Evolutionary conservation across 352 stramenopile genomes (phyloP).

Genomic region (Globisporangium spinosum): DNA sequence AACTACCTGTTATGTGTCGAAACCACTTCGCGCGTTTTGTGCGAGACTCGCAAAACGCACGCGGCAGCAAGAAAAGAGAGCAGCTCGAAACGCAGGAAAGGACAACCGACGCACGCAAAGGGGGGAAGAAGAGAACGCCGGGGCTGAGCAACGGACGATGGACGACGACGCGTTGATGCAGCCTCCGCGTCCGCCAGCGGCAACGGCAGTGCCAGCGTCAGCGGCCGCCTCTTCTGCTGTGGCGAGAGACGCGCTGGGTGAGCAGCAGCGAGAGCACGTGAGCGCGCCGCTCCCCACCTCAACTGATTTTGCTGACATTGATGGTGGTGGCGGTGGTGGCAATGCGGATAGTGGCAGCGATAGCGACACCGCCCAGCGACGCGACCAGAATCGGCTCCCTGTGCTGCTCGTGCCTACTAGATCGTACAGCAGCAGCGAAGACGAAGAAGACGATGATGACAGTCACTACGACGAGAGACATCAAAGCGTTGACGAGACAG

Average conservation of each 20-base stretch:
- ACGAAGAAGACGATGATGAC: conserved; percentile 10
- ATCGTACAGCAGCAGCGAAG: conserved; percentile 28
- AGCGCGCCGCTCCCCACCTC: neutral
- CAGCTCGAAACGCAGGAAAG: conserved; percentile 1
- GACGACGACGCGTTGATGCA: conserved; percentile 8
- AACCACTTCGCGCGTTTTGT: no score
- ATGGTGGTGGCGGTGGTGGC: neutral
- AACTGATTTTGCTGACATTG: neutral
- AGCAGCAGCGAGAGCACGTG: neutral
- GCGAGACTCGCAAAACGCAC: neutral
- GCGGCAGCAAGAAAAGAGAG: neutral
- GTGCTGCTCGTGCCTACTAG: conserved; percentile 24
- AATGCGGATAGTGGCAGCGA: neutral
- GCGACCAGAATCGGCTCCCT: neutral
- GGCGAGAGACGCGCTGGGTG: neutral
- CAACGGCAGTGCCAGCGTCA: neutral
- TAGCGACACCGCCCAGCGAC: neutral
- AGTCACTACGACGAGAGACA: neutral
- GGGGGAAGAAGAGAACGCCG: neutral
- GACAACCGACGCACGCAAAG: neutral
- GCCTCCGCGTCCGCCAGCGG: neutral
- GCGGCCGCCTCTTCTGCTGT: conserved; percentile 2
- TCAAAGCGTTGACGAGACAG: neutral
- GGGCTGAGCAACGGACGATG: conserved; percentile 9
- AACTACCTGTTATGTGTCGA: no score